Evolutionary conservation across 2,329 filamentous ascomycete genomes (phyloP), one percentile per base, ranked within the genome.

Genomic region (Aureobasidium mangrovei): DNA sequence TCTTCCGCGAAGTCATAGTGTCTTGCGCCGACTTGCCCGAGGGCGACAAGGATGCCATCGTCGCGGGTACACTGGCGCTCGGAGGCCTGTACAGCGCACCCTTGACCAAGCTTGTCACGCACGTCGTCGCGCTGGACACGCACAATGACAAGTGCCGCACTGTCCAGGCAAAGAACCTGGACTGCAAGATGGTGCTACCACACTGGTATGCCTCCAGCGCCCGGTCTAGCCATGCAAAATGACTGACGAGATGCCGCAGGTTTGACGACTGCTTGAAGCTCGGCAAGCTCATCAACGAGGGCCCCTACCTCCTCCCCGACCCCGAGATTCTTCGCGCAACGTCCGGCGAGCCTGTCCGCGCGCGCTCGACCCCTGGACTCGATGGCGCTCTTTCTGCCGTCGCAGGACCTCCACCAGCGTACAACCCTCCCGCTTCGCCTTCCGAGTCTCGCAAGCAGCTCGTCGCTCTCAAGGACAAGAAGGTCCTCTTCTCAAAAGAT

Each of bases 261-360:
- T 96, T 98, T 65, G 91, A 97, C 62, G 91, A 96, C 67, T 98
- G 93, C 70, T 80, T 98, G 61, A 93, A 88, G 69, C 81, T 98
- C 29, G 91, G 91, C 47, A 91, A 89, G 69, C 83, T 88, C 56
- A 96, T 98, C 61, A 86, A 88, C 61, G 93, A 98, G 67, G 74
- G 76, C 5, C 93, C 93, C 0, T 98, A 98, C 65, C 73, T 81
- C 24, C 77, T 97, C 1, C 93, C 93, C 1, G 77, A 97, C 60
- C 87, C 93, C 1, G 88, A 94, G 60, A 86, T 95, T 33, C 74
- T 95, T 41, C 72, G 74, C 9, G 52, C 56, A 7, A 32, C 60
- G 53, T n/a, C 59, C 52, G 42, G 60, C 57, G 58, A 52, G 27
- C 54, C 60, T 29, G 35, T 60, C 59, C 24, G 64, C 62, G 53